Percentiles rank a stretch among this genome's conserved stretches.
Conservation (phyloP, 1,139 yeast genomes). For the Kluyveromyces sp. region DNA sequence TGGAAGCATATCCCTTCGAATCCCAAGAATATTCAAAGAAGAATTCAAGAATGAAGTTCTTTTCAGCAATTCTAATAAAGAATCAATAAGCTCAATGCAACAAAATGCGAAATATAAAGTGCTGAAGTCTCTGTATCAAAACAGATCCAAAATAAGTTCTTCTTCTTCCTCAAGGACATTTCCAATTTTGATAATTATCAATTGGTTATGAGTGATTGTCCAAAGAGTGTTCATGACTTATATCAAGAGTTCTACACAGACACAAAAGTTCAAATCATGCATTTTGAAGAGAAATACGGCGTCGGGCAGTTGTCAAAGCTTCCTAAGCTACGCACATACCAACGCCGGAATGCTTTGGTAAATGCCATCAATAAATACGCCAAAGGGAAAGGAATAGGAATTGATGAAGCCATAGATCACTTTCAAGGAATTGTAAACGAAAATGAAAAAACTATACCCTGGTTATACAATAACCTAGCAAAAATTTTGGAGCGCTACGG, state of each 20-base stretch:
- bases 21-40: neutral
- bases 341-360: constrained; percentile 21
- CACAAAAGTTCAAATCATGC: constrained; percentile 14
- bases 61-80: neutral
- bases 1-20: no score
- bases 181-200: constrained; percentile 10
- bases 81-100: neutral
- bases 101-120: neutral
- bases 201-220: constrained; percentile 15
- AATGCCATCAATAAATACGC: constrained; percentile 19
- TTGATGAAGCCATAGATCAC: constrained; percentile 13
- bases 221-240: constrained; percentile 15
- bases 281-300: constrained; percentile 17
- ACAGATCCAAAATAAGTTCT: neutral
- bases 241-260: constrained; percentile 16
- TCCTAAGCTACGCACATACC: constrained; percentile 21
- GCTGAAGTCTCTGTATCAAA: neutral
- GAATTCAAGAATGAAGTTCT: neutral
- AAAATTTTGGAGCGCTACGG: constrained; percentile 12
- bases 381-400: constrained; percentile 7
- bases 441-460: constrained; percentile 17
- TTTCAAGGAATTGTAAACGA: constrained; percentile 15
- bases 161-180: neutral
- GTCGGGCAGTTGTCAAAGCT: constrained; percentile 19
- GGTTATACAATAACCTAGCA: constrained; percentile 19